Conservation (phyloP, 805 yeast genomes). For the Ogataea philodendri region DNA sequence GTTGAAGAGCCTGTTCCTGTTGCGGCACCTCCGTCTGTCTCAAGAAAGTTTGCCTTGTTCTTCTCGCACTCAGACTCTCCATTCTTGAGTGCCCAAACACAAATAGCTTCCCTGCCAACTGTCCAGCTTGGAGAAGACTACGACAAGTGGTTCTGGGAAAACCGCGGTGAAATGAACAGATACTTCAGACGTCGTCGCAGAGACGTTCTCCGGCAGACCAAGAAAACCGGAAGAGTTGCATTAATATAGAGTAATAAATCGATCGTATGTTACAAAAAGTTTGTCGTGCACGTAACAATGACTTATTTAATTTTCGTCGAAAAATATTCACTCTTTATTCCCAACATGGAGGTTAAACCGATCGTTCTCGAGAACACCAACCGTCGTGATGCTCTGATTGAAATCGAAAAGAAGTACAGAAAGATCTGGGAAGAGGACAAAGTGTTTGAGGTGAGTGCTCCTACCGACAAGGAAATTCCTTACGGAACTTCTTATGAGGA, state of each 20-base stretch:
- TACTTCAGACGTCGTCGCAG: conserved; percentile 72
- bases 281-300: conserved; percentile 7
- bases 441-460: conserved; percentile 85
- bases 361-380: conserved; percentile 59
- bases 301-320: conserved; percentile 13
- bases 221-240: conserved; percentile 28
- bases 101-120: conserved; percentile 56
- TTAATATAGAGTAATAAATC: too few relatives aligned
- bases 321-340: conserved; percentile 8
- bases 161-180: conserved; percentile 76
- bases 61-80: conserved; percentile 86
- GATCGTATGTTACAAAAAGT: background rate
- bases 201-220: conserved; percentile 62
- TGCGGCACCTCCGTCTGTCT: conserved; percentile 11
- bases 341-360: conserved; percentile 31
- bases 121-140: conserved; percentile 41
- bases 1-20: conserved; percentile 39
- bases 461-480: conserved; percentile 64
- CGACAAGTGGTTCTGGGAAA: conserved; percentile 77
- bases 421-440: conserved; percentile 83
- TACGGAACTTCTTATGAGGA: conserved; percentile 58
- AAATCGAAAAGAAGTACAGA: conserved; percentile 85
- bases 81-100: conserved; percentile 81
- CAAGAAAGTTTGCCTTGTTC: conserved; percentile 56
- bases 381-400: conserved; percentile 92